These are phyloP conservation scores for Cardamine chenopodiifolia DNA, from an alignment of 345 rosid species.

Conservation along the genomic window DNA sequence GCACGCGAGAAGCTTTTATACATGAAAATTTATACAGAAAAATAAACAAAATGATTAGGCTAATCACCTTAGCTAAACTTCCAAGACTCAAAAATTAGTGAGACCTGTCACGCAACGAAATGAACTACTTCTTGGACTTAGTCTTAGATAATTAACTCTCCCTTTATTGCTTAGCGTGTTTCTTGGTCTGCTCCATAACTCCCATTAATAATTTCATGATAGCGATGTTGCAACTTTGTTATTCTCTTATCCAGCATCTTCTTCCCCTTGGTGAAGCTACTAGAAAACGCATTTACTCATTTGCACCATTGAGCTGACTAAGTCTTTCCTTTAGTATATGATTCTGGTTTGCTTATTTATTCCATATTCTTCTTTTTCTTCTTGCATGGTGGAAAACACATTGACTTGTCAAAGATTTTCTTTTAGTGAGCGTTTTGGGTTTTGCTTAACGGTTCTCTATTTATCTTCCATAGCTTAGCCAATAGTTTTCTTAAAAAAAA, in stretches of 20 bases:
- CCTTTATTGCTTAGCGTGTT: neutral
- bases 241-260: neutral
- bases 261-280: neutral
- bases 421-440: neutral
- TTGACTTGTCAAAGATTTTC: neutral
- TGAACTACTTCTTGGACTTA: too few relatives aligned
- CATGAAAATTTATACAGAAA: too few relatives aligned
- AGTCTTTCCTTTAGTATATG: too few relatives aligned
- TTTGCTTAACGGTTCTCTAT: neutral
- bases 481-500: neutral
- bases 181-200: neutral
- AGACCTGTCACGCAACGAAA: neutral
- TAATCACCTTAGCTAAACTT: neutral
- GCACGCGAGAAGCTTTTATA: too few relatives aligned
- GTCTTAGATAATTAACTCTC: neutral
- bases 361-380: too few relatives aligned
- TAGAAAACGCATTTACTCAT: neutral
- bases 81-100: neutral
- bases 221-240: neutral
- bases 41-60: neutral
- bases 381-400: too few relatives aligned
- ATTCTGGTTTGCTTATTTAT: too few relatives aligned
- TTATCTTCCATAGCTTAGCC: neutral
- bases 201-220: neutral
- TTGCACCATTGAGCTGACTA: constrained; percentile 15